Conservation (phyloP, 371 early-diverging fungal species). For the Agmasoma carcini region DNA sequence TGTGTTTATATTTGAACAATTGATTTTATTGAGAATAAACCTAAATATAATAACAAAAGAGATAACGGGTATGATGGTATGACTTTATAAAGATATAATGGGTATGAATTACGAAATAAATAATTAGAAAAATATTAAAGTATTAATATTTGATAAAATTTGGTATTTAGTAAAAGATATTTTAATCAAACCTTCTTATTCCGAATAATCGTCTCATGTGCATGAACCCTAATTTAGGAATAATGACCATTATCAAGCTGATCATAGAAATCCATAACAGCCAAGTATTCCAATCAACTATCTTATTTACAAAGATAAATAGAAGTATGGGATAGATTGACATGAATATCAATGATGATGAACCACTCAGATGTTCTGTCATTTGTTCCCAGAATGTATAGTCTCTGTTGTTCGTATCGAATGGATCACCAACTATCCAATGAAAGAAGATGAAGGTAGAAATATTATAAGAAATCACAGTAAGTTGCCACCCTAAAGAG, state of each 20-base stretch:
- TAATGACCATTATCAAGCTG: slow-evolving; percentile 45
- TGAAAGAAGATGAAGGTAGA: slow-evolving; percentile 54
- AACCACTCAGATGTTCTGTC: slow-evolving; percentile 46
- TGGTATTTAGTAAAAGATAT: no score
- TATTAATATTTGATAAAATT: background rate
- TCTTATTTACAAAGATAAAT: slow-evolving; percentile 41
- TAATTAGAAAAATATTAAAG: background rate
- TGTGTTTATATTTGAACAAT: background rate
- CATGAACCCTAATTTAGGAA: slow-evolving; percentile 53
- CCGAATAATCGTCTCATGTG: slow-evolving; percentile 47
- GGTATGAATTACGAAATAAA: no score
- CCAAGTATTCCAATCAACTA: slow-evolving; percentile 46
- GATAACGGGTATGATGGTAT: no score
- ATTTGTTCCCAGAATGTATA: slow-evolving; percentile 55
- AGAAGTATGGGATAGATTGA: slow-evolving; percentile 48
- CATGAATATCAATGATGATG: slow-evolving; percentile 48
- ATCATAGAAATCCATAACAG: slow-evolving; percentile 39
- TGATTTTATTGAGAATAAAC: no score
- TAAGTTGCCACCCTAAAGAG: slow-evolving; percentile 36
- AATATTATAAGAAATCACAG: slow-evolving; percentile 51
- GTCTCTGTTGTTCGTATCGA: slow-evolving; percentile 43
- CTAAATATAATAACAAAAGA: no score
- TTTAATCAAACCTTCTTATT: slow-evolving; percentile 24
- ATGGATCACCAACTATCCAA: slow-evolving; percentile 54
- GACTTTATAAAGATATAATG: no score